These are phyloP conservation scores for Aspergillus cejpii DNA, from an alignment of 2,329 filamentous ascomycete species.

Conservation along the genomic window DNA sequence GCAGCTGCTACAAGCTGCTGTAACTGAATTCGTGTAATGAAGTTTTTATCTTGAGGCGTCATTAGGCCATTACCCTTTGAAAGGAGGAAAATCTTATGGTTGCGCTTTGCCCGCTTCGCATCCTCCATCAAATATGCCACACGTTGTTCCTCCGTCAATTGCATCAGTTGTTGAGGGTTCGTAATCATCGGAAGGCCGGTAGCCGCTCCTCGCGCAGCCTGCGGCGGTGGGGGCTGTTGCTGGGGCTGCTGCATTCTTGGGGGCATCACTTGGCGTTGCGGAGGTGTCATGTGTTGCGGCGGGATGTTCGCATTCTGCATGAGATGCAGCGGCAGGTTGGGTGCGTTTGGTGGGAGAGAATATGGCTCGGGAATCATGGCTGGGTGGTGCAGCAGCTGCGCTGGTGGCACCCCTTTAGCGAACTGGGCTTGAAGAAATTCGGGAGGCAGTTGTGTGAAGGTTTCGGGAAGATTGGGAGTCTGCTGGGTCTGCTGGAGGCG, in stretches of 20 bases:
- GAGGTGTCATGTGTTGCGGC: conserved; percentile 39
- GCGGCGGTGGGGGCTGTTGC: conserved; percentile 29
- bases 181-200: conserved; percentile 51
- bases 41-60: conserved; percentile 99
- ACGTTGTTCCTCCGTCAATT: conserved; percentile 77
- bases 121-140: conserved; percentile 80
- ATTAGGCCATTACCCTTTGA: conserved; percentile 95
- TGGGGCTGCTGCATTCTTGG: conserved; percentile 34
- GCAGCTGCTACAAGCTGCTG: conserved; percentile 93
- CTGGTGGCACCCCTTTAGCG: conserved; percentile 29
- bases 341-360: conserved; percentile 41
- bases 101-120: conserved; percentile 88
- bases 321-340: conserved; percentile 60
- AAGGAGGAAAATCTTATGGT: conserved; percentile 93
- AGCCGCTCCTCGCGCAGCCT: conserved; percentile 30
- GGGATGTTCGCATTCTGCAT: conserved; percentile 70
- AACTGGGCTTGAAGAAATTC: conserved; percentile 44
- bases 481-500: conserved; percentile 30
- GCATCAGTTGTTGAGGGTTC: conserved; percentile 65
- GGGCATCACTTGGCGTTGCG: conserved; percentile 32
- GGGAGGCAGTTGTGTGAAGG: conserved; percentile 34
- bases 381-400: conserved; percentile 35
- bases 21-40: conserved; percentile 94
- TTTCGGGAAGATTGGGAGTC: conserved; percentile 27
- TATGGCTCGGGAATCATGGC: conserved; percentile 39